phyloP scores from a whole-genome alignment of 2,329 filamentous ascomycete genomes.

The Hypoxylon rubiginosum region DNA sequence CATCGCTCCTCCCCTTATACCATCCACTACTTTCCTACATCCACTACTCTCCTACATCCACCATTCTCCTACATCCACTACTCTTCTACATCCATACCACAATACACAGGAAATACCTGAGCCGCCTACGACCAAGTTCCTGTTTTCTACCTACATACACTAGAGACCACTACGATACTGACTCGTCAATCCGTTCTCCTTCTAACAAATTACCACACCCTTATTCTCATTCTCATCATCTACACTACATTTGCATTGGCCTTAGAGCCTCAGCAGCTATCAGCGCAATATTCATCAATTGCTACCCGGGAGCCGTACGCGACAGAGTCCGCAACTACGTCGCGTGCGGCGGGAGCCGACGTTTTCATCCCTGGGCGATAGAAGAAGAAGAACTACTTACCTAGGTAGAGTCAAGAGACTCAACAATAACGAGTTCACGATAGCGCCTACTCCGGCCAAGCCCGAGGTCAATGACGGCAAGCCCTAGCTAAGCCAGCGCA shows the following conservation, averaged over 20 bases:
- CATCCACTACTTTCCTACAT: not conserved
- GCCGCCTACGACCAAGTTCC: not conserved
- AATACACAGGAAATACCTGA: not conserved
- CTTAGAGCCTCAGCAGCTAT: no score
- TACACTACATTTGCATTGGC: no score
- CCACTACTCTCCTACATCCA: no score
- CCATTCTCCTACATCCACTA: not conserved
- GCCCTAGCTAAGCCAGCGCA: slow-evolving; percentile 18
- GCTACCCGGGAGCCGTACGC: slow-evolving; percentile 73
- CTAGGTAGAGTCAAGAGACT: not conserved
- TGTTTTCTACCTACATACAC: not conserved
- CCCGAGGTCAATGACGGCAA: slow-evolving; percentile 8
- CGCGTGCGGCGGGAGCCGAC: slow-evolving; percentile 60
- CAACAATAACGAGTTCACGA: slow-evolving; percentile 2
- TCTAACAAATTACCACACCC: not conserved
- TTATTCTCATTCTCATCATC: not conserved
- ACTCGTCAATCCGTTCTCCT: not conserved
- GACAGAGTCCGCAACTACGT: slow-evolving; percentile 79
- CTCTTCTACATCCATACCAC: not conserved
- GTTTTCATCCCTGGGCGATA: no score
- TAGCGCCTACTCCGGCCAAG: slow-evolving; percentile 20
- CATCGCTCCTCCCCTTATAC: not conserved
- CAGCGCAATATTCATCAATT: slow-evolving; percentile 63
- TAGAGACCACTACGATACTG: not conserved
- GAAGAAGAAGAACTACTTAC: no score